Base-by-base conservation (phyloP, 2,329 filamentous ascomycete genomes). In the Bipolaris gigantea region DNA sequence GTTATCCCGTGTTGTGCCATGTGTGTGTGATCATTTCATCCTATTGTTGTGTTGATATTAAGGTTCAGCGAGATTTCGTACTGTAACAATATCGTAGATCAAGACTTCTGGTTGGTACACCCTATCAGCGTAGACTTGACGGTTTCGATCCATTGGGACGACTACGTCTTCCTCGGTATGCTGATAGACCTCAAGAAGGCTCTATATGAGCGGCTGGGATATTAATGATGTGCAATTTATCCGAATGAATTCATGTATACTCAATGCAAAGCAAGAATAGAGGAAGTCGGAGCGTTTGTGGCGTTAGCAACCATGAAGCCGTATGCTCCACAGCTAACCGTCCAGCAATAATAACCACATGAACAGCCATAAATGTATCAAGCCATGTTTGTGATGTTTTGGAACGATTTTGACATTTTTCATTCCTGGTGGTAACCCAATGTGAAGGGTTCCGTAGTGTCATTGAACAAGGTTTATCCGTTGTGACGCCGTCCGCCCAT, bases 151-250 rank as follows among this genome's bases (percentile, higher is more conserved):
- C 59, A 66, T 46, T 67, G 67, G 27, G 62, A 68, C 57, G 65
- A 73, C 38, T 88, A 89, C 60, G 82, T 85, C 2, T 84, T 88
- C 61, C 55, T 83, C 49, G 84, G 80, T 16, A 79, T 83, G n/a
- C 66, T 87, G 54, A 73, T 76, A 0, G 84, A 87, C 51, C 88
- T 88, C 64, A 81, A 83, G 71, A 79, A 78, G 50, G 80, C 79
- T 36, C 79, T 88, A 2, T 71, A 79, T 33, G 75, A 44, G 81
- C 80, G 83, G 82, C 1, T 70, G 83, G 59, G 63, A 67, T 13
- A 74, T 81, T 2, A 79, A 79, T 60, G 83, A 87, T 2, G 80
- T 87, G 4, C 86, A 86, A 75, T 67, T 88, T 52, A 83, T 87
- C 62, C 73, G 83, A 13, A 80, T 79, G 41, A 84, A 86, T 60